phyloP scores from a whole-genome alignment of 345 rosid species.

The Geranium brycei region DNA sequence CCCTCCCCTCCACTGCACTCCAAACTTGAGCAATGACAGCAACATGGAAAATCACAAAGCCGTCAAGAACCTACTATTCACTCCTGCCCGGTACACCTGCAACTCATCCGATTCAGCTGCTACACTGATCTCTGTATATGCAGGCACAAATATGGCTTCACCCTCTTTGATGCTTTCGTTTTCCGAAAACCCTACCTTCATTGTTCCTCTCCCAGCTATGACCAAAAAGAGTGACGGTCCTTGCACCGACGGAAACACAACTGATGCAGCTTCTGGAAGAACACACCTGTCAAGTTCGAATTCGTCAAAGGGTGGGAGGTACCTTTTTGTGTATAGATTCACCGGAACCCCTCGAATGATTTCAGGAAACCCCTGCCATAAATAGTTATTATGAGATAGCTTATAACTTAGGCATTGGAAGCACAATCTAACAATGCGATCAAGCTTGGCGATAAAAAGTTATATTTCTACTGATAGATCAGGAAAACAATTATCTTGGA shows the following conservation, averaged over 20 bases:
- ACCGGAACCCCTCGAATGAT: constrained; percentile 62
- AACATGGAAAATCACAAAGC: neutral
- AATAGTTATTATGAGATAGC: neutral
- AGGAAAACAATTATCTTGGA: too few relatives aligned
- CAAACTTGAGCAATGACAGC: neutral
- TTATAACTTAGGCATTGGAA: too few relatives aligned
- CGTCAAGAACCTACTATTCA: constrained; percentile 44
- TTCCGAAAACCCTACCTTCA: constrained; percentile 22
- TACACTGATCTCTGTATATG: constrained; percentile 42
- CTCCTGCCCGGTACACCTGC: constrained; percentile 79
- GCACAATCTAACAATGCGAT: too few relatives aligned
- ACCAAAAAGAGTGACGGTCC: constrained; percentile 81
- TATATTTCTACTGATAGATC: too few relatives aligned
- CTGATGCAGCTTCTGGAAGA: constrained; percentile 51
- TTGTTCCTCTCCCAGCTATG: constrained; percentile 47
- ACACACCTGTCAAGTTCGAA: constrained; percentile 73
- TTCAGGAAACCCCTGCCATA: constrained; percentile 74
- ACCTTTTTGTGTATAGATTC: constrained; percentile 56
- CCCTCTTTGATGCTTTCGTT: constrained; percentile 39
- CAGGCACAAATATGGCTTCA: constrained; percentile 70
- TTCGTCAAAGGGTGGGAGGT: constrained; percentile 86
- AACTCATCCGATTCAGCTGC: constrained; percentile 34
- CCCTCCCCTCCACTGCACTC: too few relatives aligned
- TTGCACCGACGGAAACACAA: constrained; percentile 49
- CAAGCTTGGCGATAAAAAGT: too few relatives aligned